phyloP scores from a whole-genome alignment of 2,329 filamentous ascomycete species.

The Clonostachys chloroleuca region DNA sequence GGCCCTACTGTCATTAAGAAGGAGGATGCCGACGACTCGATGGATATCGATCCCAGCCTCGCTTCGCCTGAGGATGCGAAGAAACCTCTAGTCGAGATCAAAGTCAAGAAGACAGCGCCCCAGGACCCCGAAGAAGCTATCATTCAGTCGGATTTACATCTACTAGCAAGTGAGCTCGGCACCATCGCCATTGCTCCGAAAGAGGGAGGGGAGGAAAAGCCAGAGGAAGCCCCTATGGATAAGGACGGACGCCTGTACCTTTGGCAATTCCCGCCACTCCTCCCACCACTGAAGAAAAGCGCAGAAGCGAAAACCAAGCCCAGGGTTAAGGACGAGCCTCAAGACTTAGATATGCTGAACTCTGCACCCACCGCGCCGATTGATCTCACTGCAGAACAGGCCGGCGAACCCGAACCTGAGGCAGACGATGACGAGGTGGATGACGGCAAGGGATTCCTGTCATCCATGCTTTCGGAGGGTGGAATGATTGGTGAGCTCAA shows the following conservation, averaged over 20 bases:
- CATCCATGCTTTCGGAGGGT: conserved; percentile 38
- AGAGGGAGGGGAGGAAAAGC: conserved; percentile 13
- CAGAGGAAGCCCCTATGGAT: conserved; percentile 18
- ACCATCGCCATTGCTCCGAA: conserved; percentile 23
- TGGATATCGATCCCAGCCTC: conserved; percentile 5
- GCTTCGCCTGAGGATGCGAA: conserved; percentile 7
- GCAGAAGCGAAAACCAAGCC: conserved; percentile 9
- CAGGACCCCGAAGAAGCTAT: conserved; percentile 31
- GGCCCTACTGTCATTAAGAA: conserved; percentile 8
- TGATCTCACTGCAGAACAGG: conserved; percentile 33
- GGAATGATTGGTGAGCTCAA: conserved; percentile 58
- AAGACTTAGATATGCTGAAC: conserved; percentile 28
- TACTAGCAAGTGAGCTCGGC: conserved; percentile 37
- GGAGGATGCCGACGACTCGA: neutral
- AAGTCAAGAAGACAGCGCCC: conserved; percentile 12
- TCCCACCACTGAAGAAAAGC: conserved; percentile 45
- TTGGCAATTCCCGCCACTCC: conserved; percentile 60
- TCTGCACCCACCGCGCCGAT: conserved; percentile 22
- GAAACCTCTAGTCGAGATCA: conserved; percentile 15
- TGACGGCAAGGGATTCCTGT: conserved; percentile 24
- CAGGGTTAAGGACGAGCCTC: conserved; percentile 36
- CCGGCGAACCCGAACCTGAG: conserved; percentile 15
- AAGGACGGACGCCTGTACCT: conserved; percentile 56
- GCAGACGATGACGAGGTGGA: conserved; percentile 23
- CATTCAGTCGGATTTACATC: conserved; percentile 31